Evolutionary conservation across 108 stramenopile genomes (phyloP), one percentile per base, ranked within the genome.

Genomic region (Ochromonas danica): DNA sequence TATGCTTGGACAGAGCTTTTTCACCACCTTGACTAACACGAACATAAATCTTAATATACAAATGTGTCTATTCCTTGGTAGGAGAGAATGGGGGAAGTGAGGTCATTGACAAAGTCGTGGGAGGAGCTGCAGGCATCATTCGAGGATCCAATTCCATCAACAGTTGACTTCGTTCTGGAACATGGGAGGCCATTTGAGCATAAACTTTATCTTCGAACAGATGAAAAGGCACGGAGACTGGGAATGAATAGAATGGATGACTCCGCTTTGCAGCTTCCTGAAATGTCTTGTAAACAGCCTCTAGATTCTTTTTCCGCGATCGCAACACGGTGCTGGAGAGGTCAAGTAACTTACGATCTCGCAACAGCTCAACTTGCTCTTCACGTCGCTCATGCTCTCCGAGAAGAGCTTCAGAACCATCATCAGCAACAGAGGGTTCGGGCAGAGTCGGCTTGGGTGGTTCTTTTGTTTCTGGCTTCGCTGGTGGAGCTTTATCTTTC

Each of bases 221-320:
- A 40, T 70, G 67, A 17, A 70, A 40, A 14, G 67, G 67, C 67
- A 70, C n/a, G n/a, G n/a, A n/a, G n/a, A 70, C 67, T 70, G 67
- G 10, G 33, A 14, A 70, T 22, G 67, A 38, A 10, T 31, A 22
- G 39, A 10, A 10, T 70, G 67, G 14, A 70, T 14, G 67, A 40
- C 39, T 31, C 67, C 14, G 36, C 22, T 70, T 22, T 14, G 33
- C 39, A 31, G 17, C 14, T 70, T 40, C 22, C 22, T 17, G 36
- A 70, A 10, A 14, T 22, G 67, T 10, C 14, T 22, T 70, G 67
- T 70, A 75, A 27, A 75, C 6, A 6, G 63, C 31, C 6, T 75
- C 72, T 41, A 42, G 27, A 6, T 33, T 36, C 27, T 75, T 45
- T 36, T 75, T 17, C 14, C 51, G 72, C 27, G 17, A 6, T 27